phyloP scores from a whole-genome alignment of 331 rosid genomes.

The Phaseolus coccineus region DNA sequence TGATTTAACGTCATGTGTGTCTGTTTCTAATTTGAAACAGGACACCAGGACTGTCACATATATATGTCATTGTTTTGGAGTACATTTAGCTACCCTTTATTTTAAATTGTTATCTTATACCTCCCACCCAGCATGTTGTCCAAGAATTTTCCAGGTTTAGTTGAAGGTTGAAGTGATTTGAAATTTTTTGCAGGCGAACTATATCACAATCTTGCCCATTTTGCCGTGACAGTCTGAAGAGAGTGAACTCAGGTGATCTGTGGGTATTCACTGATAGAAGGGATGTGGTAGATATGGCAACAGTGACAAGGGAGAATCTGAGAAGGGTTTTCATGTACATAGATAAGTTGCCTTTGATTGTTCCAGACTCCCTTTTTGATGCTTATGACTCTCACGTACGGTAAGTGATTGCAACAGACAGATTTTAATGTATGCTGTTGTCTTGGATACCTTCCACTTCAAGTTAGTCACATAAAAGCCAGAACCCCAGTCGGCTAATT shows the following conservation, averaged over 20 bases:
- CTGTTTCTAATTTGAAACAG: background rate
- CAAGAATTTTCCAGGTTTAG: background rate
- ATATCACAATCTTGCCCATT: conserved; percentile 94
- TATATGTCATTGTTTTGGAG: background rate
- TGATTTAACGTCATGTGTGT: background rate
- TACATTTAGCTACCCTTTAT: background rate
- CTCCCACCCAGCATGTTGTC: background rate
- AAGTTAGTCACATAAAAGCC: conserved; percentile 49
- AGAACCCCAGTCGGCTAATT: conserved; percentile 40
- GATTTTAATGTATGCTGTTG: conserved; percentile 47
- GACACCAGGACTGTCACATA: background rate
- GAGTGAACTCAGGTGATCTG: conserved; percentile 93
- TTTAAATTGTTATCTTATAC: background rate
- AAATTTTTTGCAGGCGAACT: conserved; percentile 71
- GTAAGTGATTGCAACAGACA: conserved; percentile 53
- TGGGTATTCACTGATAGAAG: conserved; percentile 83
- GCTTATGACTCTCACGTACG: conserved; percentile 86
- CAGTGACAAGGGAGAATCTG: conserved; percentile 85
- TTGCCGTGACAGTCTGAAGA: conserved; percentile 91
- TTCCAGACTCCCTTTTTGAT: conserved; percentile 87
- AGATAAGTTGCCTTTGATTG: conserved; percentile 84
- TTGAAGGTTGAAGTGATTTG: conserved; percentile 15
- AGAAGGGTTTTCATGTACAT: conserved; percentile 85
- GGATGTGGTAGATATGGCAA: conserved; percentile 86
- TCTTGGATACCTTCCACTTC: conserved; percentile 44